Base-by-base conservation (phyloP, 495 filamentous ascomycete genomes). In the Aspergillus biplanus region DNA sequence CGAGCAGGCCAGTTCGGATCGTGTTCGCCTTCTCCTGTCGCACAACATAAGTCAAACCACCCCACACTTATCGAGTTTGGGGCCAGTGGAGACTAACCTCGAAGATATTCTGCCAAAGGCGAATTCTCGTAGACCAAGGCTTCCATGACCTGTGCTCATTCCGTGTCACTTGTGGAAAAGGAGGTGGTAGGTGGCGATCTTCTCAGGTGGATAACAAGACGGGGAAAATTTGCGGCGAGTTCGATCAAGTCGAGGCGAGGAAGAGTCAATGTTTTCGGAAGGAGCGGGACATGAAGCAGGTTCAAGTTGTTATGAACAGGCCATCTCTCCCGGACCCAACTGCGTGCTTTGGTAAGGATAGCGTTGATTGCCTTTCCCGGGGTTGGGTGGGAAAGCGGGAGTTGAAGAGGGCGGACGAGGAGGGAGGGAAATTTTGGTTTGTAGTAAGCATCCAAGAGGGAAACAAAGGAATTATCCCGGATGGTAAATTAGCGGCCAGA, bases 101-200 rank as follows among this genome's bases (percentile, higher is more conserved):
- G 90, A 62, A 99, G 87, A 80, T 96, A 97, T 65, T 91, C 89
- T 72, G 92, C 92, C 78, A 98, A 83, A 62, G 95, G 95, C 68
- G 92, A 92, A 74, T 93, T 88, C 78, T 95, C 90, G 78, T 89
- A 92, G 68, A 97, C 87, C 66, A 97, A 82, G 68, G 91, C 88
- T 85, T 97, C 95, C 95, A 98, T 99, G 77, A 62, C 67, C 67
- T 64, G 52, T 52, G 62, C 61, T 70, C 78, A 78, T 79, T 73
- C 73, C 73, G 76, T 56, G 54, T 46, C 27, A 9, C 56, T 33
- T 53, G 56, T 31, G 11, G 46, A 53, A 15, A 42, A 62, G 58
- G 39, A 58, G 56, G 52, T 54, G 59, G 37, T 31, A 35, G 49
- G 42, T 18, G 52, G 16, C 46, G 52, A 44, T 6, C 58, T 52